Percentiles rank a stretch among this genome's conserved stretches.
Conservation (phyloP, 495 filamentous ascomycete genomes). For the Aspergillus incahuasiensis region DNA sequence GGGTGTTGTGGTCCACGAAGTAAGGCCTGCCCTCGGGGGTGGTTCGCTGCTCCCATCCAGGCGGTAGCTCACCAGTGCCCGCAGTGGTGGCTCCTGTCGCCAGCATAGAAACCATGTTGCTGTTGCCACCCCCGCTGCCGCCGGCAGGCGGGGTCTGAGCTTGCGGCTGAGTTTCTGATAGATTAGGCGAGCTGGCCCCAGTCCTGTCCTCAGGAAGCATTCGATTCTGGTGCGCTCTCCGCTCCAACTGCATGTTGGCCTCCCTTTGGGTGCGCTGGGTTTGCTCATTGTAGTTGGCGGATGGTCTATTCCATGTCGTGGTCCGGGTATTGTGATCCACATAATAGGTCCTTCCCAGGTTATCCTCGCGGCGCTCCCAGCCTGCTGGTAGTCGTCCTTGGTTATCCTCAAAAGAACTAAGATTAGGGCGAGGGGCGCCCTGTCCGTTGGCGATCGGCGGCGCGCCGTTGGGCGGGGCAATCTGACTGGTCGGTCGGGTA, state of each 20-base stretch:
- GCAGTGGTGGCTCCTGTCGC: slow-evolving; percentile 91
- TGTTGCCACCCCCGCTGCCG: slow-evolving; percentile 29
- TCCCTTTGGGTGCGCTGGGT: slow-evolving; percentile 75
- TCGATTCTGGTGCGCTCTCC: slow-evolving; percentile 87
- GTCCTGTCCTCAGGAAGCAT: slow-evolving; percentile 96
- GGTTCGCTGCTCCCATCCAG: slow-evolving; percentile 93
- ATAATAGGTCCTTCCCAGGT: slow-evolving; percentile 96
- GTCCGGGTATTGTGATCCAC: slow-evolving; percentile 97
- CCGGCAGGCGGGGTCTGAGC: slow-evolving; percentile 45
- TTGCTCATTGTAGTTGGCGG: slow-evolving; percentile 71
- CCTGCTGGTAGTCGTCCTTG: slow-evolving; percentile 88
- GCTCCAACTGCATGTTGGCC: slow-evolving; percentile 84
- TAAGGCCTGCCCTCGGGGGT: slow-evolving; percentile 93
- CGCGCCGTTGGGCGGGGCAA: slow-evolving; percentile 29
- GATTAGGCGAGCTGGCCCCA: slow-evolving; percentile 85
- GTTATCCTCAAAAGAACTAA: slow-evolving; percentile 92
- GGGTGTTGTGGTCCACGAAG: slow-evolving; percentile 99
- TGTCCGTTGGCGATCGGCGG: slow-evolving; percentile 38
- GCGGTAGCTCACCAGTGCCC: slow-evolving; percentile 90
- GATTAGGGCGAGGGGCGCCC: slow-evolving; percentile 45
- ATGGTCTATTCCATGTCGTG: slow-evolving; percentile 91
- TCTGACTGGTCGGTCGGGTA: slow-evolving; percentile 29
- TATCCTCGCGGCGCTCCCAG: slow-evolving; percentile 95
- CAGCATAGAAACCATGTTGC: slow-evolving; percentile 75
- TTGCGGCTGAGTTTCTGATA: slow-evolving; percentile 58